Base-by-base conservation (phyloP, 495 filamentous ascomycete genomes). In the Lasiosphaeria hispida region DNA sequence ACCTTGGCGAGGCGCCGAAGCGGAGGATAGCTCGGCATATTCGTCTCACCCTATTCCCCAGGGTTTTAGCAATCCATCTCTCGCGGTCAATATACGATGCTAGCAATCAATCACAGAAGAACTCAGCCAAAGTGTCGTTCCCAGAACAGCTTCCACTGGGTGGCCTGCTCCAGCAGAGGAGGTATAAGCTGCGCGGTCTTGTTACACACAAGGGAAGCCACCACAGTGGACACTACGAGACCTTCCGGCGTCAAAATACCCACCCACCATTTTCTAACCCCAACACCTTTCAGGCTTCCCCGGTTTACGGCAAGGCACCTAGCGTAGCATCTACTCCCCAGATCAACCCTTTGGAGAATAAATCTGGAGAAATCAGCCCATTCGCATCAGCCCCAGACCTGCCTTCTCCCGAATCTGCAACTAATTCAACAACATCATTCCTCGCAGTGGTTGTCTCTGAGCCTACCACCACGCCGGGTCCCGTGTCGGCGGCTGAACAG, bases 201-300 rank as follows among this genome's bases (percentile, higher is more conserved):
- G 88, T 99, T 48, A 94, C 89, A 30, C 94, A 99, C 67, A 96
- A 96, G 66, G 94, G 94, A 15, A 95, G 88, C 58, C 94, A 99
- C 72, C 86, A 96, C 63, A 96, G 90, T 57, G 94, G 94, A 1
- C 94, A 99, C 69, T 99, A 99, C 72, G 94, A 99, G 69, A 90
- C 92, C 1, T 97, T 97, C 73, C 83, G 94, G 33, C 83, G 94
- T n/a, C 96, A 97, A 70, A 85, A 86, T 55, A 67, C 80, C 50
- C 70, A 72, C 45, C 77, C 83, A 1, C 91, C 92, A 0, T 97
- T 84, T 63, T 90, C 91, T 0, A 97, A 91, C 0, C 89, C 90
- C 0, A 83, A 87, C 67, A 81, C 83, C 0, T 90, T 92, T 71
- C 85, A 87, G 44, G 75, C 81, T 7, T 86, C 85, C 7, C 87